Conservation (phyloP, 306 rosid species). For the Datisca glomerata region DNA sequence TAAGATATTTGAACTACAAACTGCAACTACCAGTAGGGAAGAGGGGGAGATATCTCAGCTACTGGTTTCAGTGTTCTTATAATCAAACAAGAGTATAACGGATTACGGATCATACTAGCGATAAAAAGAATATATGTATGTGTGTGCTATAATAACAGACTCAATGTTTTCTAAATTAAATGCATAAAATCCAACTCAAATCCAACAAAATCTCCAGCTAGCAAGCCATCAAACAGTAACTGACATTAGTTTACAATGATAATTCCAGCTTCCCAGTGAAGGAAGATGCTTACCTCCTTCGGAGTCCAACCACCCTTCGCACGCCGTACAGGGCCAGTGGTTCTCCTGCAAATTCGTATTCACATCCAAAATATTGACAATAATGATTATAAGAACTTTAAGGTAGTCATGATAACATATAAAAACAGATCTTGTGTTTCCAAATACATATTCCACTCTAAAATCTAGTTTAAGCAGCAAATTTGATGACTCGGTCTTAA, state of each 20-base stretch:
- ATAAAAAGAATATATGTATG: too few species aligned
- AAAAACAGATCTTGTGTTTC: too few species aligned
- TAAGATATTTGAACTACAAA: not conserved
- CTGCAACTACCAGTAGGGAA: too few species aligned
- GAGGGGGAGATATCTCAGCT: too few species aligned
- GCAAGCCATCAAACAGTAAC: not conserved
- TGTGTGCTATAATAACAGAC: not conserved
- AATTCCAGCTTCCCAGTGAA: too few species aligned
- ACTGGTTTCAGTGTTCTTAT: too few species aligned
- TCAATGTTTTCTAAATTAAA: constrained; percentile 9
- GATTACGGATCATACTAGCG: too few species aligned
- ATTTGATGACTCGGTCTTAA: too few species aligned
- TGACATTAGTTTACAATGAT: not conserved
- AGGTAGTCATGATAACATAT: not conserved
- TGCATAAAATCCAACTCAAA: not conserved
- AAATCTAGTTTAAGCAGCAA: too few species aligned
- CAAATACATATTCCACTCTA: too few species aligned
- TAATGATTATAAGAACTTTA: not conserved
- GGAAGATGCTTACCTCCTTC: constrained; percentile 46
- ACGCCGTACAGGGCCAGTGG: constrained; percentile 81
- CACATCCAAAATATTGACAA: not conserved
- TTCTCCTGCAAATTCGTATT: constrained; percentile 38
- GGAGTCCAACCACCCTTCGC: constrained; percentile 97
- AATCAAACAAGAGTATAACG: too few species aligned
- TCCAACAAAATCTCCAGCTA: not conserved